Evolutionary conservation across 202 grass and related monocot genomes (phyloP).

Genomic region (Tripidium arundinaceum): DNA sequence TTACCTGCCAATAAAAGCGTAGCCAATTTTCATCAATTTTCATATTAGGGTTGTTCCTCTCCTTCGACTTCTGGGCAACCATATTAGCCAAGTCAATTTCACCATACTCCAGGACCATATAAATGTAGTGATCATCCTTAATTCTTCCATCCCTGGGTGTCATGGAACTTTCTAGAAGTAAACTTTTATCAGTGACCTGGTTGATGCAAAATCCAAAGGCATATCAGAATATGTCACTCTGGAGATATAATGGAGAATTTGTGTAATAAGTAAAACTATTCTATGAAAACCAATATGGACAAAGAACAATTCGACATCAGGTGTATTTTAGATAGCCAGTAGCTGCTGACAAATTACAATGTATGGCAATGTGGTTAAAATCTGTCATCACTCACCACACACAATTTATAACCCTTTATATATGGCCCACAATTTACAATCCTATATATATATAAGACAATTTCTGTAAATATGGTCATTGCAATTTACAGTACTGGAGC

Average conservation of each 20-base stretch:
- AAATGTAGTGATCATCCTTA: constrained; percentile 84
- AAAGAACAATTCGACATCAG: not conserved
- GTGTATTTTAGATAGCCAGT: constrained; percentile 6
- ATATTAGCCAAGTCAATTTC: constrained; percentile 98
- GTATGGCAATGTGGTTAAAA: not conserved
- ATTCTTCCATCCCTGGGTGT: constrained; percentile 67
- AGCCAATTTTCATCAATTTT: constrained; percentile 95
- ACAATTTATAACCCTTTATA: not conserved
- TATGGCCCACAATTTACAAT: not conserved
- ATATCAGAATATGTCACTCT: constrained; percentile 12
- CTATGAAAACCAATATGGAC: not conserved
- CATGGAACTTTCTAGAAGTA: constrained; percentile 52
- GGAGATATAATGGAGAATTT: not conserved
- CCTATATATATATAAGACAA: not conserved
- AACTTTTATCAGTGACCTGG: constrained; percentile 85
- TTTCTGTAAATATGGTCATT: not conserved
- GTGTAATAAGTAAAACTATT: not conserved
- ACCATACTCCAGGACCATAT: constrained; percentile 95
- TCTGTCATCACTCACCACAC: not conserved
- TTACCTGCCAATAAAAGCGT: constrained; percentile 97
- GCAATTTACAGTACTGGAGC: not conserved
- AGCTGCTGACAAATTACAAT: not conserved
- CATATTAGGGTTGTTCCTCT: constrained; percentile 42
- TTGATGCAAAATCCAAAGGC: constrained; percentile 40
- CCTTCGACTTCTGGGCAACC: constrained; percentile 83